phyloP scores from a whole-genome alignment of 257 asterid species.

The Solanum gandarillasii region DNA sequence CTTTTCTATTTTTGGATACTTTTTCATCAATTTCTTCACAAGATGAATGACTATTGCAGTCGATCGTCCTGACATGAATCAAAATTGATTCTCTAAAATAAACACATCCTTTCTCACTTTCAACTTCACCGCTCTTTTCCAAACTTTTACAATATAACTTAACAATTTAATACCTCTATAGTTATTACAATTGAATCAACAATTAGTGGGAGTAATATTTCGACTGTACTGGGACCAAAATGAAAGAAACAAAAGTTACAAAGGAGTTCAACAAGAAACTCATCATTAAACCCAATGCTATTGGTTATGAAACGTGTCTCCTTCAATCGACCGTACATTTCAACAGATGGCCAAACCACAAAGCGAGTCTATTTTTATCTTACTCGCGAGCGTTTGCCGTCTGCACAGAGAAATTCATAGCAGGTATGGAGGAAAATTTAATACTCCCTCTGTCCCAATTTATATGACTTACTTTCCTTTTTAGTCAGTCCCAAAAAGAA shows the following conservation, averaged over 20 bases:
- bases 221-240: neutral
- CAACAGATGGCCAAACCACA: neutral
- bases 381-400: neutral
- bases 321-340: neutral
- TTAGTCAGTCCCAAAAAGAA: too few species aligned
- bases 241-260: neutral
- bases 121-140: too few species aligned
- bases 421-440: neutral
- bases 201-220: neutral
- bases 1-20: rapidly evolving
- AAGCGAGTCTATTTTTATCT: neutral
- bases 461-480: too few species aligned
- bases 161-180: neutral
- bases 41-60: too few species aligned
- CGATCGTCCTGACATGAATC: too few species aligned
- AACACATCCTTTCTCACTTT: too few species aligned
- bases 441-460: too few species aligned
- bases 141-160: neutral
- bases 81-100: too few species aligned
- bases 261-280: neutral
- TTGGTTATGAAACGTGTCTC: neutral
- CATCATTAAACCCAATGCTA: neutral
- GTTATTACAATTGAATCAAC: neutral
- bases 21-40: rapidly evolving
- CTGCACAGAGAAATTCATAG: neutral